Conservation (phyloP, 164 flowering plant genomes). For the Pachysandra terminalis region DNA sequence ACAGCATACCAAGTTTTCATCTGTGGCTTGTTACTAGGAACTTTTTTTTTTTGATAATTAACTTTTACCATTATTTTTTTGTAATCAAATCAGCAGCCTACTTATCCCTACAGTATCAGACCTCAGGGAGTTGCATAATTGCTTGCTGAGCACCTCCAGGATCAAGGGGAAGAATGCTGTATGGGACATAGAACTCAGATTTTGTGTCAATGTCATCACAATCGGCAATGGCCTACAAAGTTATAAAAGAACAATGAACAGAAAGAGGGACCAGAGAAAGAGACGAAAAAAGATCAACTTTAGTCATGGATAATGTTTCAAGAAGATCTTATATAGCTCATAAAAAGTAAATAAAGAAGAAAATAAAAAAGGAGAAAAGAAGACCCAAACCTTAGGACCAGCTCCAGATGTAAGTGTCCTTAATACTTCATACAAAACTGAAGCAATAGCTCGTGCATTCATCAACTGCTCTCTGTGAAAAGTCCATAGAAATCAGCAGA, state of each 20-base stretch:
- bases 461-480: slow-evolving; percentile 53
- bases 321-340: too few relatives aligned
- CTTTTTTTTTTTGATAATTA: too few relatives aligned
- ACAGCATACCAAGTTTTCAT: neutral
- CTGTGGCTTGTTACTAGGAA: neutral
- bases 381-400: slow-evolving; percentile 45
- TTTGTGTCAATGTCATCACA: slow-evolving; percentile 39
- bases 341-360: too few relatives aligned
- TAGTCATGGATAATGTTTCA: too few relatives aligned
- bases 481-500: slow-evolving; percentile 1
- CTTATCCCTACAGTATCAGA: slow-evolving; percentile 23
- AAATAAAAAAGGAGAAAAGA: too few relatives aligned
- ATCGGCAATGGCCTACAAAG: slow-evolving; percentile 43
- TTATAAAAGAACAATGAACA: neutral
- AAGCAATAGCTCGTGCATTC: slow-evolving; percentile 59
- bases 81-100: neutral
- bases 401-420: slow-evolving; percentile 51
- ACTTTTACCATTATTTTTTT: neutral
- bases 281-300: neutral
- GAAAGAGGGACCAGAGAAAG: neutral
- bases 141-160: slow-evolving; percentile 68
- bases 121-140: slow-evolving; percentile 93
- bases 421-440: slow-evolving; percentile 68
- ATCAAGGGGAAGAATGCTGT: slow-evolving; percentile 92
- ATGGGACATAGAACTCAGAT: slow-evolving; percentile 47